These are phyloP conservation scores for Chlorella sp. DNA, from an alignment of 139 green algal species.

Conservation along the genomic window DNA sequence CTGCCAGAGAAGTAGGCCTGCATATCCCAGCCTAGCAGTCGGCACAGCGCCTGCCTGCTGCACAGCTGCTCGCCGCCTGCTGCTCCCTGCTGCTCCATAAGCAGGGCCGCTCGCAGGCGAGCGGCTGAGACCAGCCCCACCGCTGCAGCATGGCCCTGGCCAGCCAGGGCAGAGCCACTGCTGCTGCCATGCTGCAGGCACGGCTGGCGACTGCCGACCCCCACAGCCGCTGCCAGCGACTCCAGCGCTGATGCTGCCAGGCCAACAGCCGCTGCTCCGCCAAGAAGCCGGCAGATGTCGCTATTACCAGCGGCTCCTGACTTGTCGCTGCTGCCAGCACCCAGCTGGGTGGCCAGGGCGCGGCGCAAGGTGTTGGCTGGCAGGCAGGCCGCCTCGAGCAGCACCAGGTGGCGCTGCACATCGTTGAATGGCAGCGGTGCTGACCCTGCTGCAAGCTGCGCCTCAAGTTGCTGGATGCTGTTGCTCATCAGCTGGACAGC, in stretches of 20 bases:
- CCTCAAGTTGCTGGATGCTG: conserved; percentile 6
- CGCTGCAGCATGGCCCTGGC: conserved; percentile 30
- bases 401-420: neutral
- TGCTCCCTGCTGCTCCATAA: neutral
- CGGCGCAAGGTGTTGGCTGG: conserved; percentile 13
- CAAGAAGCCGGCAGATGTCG: neutral
- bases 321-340: neutral
- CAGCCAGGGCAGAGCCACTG: neutral
- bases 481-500: neutral
- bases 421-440: neutral
- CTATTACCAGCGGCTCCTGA: neutral
- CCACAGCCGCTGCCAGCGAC: neutral
- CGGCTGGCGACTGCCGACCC: neutral
- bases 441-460: neutral
- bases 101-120: neutral
- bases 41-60: neutral
- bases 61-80: neutral
- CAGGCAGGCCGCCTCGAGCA: conserved; percentile 15
- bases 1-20: neutral
- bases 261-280: neutral
- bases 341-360: conserved; percentile 4
- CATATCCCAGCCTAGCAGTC: neutral
- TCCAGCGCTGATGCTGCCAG: conserved; percentile 2
- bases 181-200: neutral
- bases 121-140: conserved; percentile 13